Percentiles rank a stretch among this genome's conserved stretches.
Evolutionary conservation across 2,329 filamentous ascomycete species (phyloP).

Genomic region (Coniochaeta ligniaria): DNA sequence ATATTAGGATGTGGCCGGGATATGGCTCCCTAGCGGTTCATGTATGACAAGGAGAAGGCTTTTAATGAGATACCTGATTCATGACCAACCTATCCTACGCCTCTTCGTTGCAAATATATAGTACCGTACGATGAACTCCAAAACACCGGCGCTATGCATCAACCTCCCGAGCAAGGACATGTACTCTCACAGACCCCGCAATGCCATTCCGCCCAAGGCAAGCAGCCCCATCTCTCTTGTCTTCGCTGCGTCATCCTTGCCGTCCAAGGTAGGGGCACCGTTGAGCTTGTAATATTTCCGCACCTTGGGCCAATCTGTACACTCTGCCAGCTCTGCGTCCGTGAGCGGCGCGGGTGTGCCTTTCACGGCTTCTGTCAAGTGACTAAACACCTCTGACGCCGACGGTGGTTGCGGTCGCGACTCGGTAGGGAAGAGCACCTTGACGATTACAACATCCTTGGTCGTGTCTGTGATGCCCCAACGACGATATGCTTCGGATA

Average conservation of each 20-base stretch:
- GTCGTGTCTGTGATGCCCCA: slow-evolving; percentile 74
- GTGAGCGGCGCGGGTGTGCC: slow-evolving; percentile 53
- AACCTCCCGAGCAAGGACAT: background rate
- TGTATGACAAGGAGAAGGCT: background rate
- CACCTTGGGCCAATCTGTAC: slow-evolving; percentile 62
- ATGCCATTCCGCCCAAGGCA: slow-evolving; percentile 69
- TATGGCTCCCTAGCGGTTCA: background rate
- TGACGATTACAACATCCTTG: slow-evolving; percentile 69
- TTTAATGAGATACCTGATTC: background rate
- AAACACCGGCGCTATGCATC: slow-evolving; percentile 1
- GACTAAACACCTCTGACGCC: slow-evolving; percentile 22
- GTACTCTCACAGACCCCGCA: slow-evolving; percentile 49
- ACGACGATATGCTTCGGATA: slow-evolving; percentile 82
- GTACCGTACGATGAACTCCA: background rate
- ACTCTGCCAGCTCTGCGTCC: slow-evolving; percentile 51
- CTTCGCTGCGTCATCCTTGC: slow-evolving; percentile 33
- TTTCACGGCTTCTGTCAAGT: slow-evolving; percentile 55
- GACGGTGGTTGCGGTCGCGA: background rate
- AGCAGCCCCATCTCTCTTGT: slow-evolving; percentile 57
- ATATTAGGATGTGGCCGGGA: background rate
- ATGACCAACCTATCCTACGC: background rate
- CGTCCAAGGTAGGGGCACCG: slow-evolving; percentile 42
- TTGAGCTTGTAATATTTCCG: slow-evolving; percentile 85
- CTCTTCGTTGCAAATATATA: background rate
- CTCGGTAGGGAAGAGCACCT: slow-evolving; percentile 50